A percentile compares a stretch with the other conserved stretches of the same genome.
These are phyloP conservation scores for Cutaneotrichosporon dermatis DNA, from an alignment of 1,284 basidiomycete species.

Conservation along the genomic window DNA sequence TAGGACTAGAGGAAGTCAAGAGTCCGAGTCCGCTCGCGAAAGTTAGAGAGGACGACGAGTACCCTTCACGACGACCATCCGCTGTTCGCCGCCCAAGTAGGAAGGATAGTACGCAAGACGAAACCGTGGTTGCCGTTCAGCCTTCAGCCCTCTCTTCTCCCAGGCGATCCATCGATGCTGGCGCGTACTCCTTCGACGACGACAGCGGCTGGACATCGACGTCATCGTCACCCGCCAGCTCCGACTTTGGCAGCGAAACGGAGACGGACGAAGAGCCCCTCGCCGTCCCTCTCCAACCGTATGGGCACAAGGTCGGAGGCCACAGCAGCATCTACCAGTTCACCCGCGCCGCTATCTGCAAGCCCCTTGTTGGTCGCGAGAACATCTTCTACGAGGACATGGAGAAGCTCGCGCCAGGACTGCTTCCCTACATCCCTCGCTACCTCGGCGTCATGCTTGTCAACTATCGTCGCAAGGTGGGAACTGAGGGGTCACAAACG, in stretches of 20 bases:
- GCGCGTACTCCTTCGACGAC: slow-evolving; percentile 5
- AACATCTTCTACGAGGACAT: slow-evolving; percentile 98
- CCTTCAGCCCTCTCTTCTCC: slow-evolving; percentile 5
- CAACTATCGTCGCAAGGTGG: slow-evolving; percentile 66
- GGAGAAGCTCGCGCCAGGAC: slow-evolving; percentile 82
- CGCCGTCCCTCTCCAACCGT: slow-evolving; percentile 92
- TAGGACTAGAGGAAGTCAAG: not conserved
- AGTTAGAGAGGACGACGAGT: slow-evolving; percentile 8
- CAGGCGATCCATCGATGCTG: not conserved
- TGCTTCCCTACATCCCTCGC: slow-evolving; percentile 88
- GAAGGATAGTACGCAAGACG: not conserved
- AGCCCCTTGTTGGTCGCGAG: slow-evolving; percentile 94
- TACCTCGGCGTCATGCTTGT: slow-evolving; percentile 98
- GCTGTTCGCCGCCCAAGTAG: not conserved
- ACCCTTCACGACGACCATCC: not conserved
- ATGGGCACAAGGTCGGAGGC: slow-evolving; percentile 95
- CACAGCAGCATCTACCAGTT: slow-evolving; percentile 98
- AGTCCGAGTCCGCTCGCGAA: slow-evolving; percentile 4
- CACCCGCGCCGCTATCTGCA: slow-evolving; percentile 95
- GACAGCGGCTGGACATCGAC: slow-evolving; percentile 14
- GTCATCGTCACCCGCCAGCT: slow-evolving; percentile 5
- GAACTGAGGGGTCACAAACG: slow-evolving; percentile 48
- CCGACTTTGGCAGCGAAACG: slow-evolving; percentile 12
- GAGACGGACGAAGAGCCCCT: slow-evolving; percentile 54
- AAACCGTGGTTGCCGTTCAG: not conserved